phyloP scores from a whole-genome alignment of 768 basidiomycete species.

The Phanerochaete carnosa region DNA sequence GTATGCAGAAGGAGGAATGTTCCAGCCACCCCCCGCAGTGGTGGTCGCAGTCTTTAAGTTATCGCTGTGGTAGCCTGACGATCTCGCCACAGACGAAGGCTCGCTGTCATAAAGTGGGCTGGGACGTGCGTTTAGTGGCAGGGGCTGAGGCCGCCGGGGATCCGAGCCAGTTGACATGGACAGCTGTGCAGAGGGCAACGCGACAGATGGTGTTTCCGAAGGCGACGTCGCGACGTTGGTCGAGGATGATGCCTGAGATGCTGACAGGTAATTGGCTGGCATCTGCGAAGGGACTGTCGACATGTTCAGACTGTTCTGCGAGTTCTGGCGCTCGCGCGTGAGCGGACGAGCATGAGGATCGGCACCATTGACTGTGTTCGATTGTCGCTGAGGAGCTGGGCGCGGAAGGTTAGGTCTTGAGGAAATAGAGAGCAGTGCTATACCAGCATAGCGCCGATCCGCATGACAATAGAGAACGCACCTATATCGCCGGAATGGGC shows the following conservation, averaged over 20 bases:
- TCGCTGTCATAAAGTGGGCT: conserved; percentile 1
- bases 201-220: conserved; percentile 2
- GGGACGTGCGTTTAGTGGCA: conserved; percentile 31
- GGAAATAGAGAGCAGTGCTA: neutral
- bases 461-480: conserved; percentile 17
- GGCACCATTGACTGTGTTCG: neutral
- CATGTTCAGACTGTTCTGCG: conserved; percentile 16
- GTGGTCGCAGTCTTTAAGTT: conserved; percentile 1
- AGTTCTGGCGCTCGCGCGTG: conserved; percentile 20
- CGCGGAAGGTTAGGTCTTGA: conserved; percentile 7
- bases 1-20: neutral
- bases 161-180: neutral
- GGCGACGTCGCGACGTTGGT: conserved; percentile 1
- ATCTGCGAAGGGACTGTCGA: conserved; percentile 2
- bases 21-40: neutral
- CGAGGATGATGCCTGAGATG: conserved; percentile 14
- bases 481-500: conserved; percentile 33
- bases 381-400: conserved; percentile 7
- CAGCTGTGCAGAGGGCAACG: conserved; percentile 3
- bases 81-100: neutral
- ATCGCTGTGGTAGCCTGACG: neutral
- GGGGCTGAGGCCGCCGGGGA: conserved; percentile 19
- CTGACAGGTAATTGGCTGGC: conserved; percentile 2
- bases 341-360: conserved; percentile 7
- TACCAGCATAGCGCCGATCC: neutral